Evolutionary conservation across 2,329 filamentous ascomycete species (phyloP).

Genomic region (Diaporthe aspalathi): DNA sequence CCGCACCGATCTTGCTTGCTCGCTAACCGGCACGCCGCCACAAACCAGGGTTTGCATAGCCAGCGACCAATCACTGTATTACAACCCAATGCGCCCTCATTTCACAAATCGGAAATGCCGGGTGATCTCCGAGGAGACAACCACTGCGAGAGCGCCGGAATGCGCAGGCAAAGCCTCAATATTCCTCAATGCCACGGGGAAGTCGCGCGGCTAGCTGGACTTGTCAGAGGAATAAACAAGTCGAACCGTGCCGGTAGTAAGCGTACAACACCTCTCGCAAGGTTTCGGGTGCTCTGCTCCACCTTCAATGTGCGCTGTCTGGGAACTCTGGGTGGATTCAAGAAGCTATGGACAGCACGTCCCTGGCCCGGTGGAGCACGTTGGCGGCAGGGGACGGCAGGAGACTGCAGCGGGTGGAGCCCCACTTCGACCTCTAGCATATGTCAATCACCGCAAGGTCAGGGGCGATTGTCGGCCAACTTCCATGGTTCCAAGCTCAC

Average conservation of each 20-base stretch:
- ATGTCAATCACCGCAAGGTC: constrained; percentile 17
- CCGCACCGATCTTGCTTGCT: constrained; percentile 31
- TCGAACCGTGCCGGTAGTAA: not conserved
- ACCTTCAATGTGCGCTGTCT: constrained; percentile 28
- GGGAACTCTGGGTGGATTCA: constrained; percentile 20
- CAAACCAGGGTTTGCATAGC: constrained; percentile 7
- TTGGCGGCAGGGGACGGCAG: constrained; percentile 33
- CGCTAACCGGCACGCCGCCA: constrained; percentile 31
- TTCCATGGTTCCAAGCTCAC: constrained; percentile 27
- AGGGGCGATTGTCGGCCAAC: constrained; percentile 35
- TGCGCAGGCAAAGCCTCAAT: constrained; percentile 6
- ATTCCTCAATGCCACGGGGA: not conserved
- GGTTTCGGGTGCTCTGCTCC: constrained; percentile 1
- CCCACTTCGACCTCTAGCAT: constrained; percentile 26
- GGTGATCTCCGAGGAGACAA: constrained; percentile 16
- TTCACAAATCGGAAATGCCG: constrained; percentile 33
- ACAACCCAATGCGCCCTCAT: constrained; percentile 3
- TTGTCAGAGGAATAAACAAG: not conserved
- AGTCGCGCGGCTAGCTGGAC: not conserved
- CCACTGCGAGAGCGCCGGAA: not conserved
- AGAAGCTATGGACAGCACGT: constrained; percentile 35
- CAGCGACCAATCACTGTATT: constrained; percentile 9
- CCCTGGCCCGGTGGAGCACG: constrained; percentile 28
- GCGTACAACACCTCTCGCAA: not conserved
- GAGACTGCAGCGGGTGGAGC: constrained; percentile 10